A percentile compares a stretch with the other conserved stretches of the same genome.
These are phyloP conservation scores for Monilinia aucupariae DNA, from an alignment of 2,329 filamentous ascomycete species.

Conservation along the genomic window DNA sequence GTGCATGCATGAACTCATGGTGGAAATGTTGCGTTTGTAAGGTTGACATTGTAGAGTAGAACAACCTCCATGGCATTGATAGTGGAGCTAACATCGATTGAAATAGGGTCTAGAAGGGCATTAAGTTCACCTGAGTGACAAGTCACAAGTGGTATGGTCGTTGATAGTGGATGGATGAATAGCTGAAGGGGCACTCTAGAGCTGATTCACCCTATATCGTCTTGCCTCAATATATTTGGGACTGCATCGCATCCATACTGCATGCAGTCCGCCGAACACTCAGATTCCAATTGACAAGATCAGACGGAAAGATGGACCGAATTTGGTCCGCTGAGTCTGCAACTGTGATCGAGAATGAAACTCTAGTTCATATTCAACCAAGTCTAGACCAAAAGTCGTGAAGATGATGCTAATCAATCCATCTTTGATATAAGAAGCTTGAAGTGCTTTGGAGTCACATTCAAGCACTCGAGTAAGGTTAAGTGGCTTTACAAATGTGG, in stretches of 20 bases:
- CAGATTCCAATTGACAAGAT: neutral
- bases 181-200: neutral
- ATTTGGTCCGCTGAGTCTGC: neutral
- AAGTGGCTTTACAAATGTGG: no score
- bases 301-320: neutral
- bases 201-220: neutral
- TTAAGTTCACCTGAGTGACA: neutral
- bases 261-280: neutral
- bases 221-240: neutral
- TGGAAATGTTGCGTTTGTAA: neutral
- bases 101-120: neutral
- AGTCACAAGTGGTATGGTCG: neutral
- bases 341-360: neutral
- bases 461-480: no score
- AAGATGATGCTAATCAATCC: no score
- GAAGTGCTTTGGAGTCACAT: no score
- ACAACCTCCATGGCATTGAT: neutral
- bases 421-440: no score
- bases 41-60: neutral
- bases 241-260: neutral
- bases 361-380: neutral
- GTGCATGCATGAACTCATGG: slow-evolving; percentile 5
- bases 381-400: no score
- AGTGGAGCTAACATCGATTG: neutral
- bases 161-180: neutral